These are phyloP conservation scores for Chalciporus sp. DNA, from an alignment of 1,284 basidiomycete species.

Conservation along the genomic window DNA sequence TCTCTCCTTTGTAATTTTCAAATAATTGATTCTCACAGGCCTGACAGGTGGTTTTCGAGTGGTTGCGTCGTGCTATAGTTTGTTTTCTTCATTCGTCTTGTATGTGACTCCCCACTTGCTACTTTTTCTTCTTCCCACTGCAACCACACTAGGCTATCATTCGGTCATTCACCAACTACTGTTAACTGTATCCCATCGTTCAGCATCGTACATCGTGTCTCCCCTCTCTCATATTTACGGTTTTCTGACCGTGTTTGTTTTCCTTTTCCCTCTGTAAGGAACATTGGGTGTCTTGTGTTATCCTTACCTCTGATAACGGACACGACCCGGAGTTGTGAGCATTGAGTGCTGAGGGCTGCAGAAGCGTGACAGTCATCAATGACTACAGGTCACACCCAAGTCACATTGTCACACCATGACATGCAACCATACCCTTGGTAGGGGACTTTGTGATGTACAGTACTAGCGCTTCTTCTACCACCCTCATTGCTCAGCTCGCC, in stretches of 20 bases:
- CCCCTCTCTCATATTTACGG: slow-evolving; percentile 1
- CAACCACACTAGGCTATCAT: slow-evolving; percentile 11
- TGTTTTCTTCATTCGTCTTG: slow-evolving; percentile 3
- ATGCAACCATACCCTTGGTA: slow-evolving; percentile 12
- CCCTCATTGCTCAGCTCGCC: neutral
- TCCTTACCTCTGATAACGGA: neutral
- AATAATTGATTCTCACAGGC: slow-evolving; percentile 14
- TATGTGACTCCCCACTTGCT: slow-evolving; percentile 15
- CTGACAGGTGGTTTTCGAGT: slow-evolving; percentile 50
- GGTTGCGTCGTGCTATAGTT: slow-evolving; percentile 42
- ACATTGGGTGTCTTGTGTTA: neutral
- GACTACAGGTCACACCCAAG: neutral
- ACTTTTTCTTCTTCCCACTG: slow-evolving; percentile 2
- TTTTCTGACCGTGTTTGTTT: neutral
- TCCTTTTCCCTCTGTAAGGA: neutral
- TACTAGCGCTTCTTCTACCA: neutral
- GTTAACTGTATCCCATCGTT: slow-evolving; percentile 17
- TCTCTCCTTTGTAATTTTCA: neutral
- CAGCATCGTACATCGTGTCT: slow-evolving; percentile 21
- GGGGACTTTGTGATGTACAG: neutral
- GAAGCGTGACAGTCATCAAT: slow-evolving; percentile 7
- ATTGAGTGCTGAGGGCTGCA: too few relatives aligned
- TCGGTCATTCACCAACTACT: slow-evolving; percentile 3
- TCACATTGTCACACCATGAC: slow-evolving; percentile 17
- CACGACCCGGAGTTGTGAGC: too few relatives aligned